These are phyloP conservation scores for Neospora caninum DNA, from an alignment of 169 alveolate species.

Conservation along the genomic window DNA sequence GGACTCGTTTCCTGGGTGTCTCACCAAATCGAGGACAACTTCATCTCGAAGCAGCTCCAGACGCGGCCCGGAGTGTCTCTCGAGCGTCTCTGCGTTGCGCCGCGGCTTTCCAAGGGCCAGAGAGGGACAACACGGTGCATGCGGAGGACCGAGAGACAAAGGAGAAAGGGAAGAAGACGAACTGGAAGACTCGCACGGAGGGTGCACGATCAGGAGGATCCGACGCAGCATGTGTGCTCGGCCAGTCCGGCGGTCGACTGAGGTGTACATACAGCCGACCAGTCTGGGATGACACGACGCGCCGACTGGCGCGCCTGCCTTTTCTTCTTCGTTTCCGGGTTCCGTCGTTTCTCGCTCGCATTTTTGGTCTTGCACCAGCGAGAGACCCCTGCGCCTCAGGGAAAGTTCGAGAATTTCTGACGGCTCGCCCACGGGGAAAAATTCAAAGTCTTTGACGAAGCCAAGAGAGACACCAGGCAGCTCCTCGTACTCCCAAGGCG, in stretches of 20 bases:
- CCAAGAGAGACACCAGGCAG: background rate
- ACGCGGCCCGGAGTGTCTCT: background rate
- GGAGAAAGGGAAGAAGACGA: background rate
- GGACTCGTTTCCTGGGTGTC: background rate
- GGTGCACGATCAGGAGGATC: background rate
- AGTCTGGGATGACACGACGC: background rate
- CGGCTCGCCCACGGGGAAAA: background rate
- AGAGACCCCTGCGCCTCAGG: too few relatives aligned
- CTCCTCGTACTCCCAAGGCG: background rate
- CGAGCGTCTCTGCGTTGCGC: background rate
- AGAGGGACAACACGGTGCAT: background rate
- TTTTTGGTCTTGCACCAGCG: too few relatives aligned
- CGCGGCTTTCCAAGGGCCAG: background rate
- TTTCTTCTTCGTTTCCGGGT: too few relatives aligned
- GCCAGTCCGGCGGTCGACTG: background rate
- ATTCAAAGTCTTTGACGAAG: background rate
- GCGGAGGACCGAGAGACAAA: too few relatives aligned
- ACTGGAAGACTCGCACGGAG: background rate
- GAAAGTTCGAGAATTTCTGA: background rate
- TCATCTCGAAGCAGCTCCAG: background rate
- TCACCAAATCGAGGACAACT: background rate
- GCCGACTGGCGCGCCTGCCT: background rate
- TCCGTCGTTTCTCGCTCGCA: background rate
- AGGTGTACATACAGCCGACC: conserved; percentile 15
- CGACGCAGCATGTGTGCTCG: conserved; percentile 19